Evolutionary conservation across 2,329 filamentous ascomycete genomes (phyloP).

Genomic region (Diaporthe eres): DNA sequence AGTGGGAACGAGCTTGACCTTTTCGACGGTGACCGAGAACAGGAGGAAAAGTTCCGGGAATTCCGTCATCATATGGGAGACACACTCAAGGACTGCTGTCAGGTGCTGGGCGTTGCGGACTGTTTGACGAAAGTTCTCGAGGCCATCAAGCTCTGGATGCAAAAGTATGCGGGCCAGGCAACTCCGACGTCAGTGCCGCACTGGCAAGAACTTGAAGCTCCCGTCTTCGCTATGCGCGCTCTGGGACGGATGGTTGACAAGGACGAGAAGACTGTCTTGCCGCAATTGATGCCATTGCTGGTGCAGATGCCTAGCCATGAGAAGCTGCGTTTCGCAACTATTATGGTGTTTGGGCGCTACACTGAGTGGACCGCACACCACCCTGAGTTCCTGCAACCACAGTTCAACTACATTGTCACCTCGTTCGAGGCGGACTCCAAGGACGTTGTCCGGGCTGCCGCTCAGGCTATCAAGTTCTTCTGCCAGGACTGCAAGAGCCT

Average conservation of each 20-base stretch:
- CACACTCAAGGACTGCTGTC: slow-evolving; percentile 95
- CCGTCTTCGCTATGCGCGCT: slow-evolving; percentile 93
- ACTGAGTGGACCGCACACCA: slow-evolving; percentile 98
- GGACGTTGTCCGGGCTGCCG: slow-evolving; percentile 92
- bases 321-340: slow-evolving; percentile 97
- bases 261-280: slow-evolving; percentile 88
- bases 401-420: slow-evolving; percentile 95
- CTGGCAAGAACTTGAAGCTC: slow-evolving; percentile 97
- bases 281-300: slow-evolving; percentile 92
- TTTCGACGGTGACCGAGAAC: slow-evolving; percentile 95
- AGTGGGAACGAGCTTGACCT: slow-evolving; percentile 82
- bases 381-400: slow-evolving; percentile 90
- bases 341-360: slow-evolving; percentile 96
- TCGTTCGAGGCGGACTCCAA: slow-evolving; percentile 91
- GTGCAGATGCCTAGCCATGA: slow-evolving; percentile 96
- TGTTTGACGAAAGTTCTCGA: slow-evolving; percentile 91
- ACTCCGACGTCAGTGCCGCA: slow-evolving; percentile 83
- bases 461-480: slow-evolving; percentile 96
- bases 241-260: slow-evolving; percentile 97
- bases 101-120: slow-evolving; percentile 93
- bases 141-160: slow-evolving; percentile 90
- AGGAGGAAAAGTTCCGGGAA: slow-evolving; percentile 96
- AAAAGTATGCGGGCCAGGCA: slow-evolving; percentile 82
- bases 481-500: slow-evolving; percentile 94
- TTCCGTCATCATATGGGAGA: slow-evolving; percentile 98